A percentile compares a stretch with the other conserved stretches of the same genome.
These are phyloP conservation scores for Artemisia annua DNA, from an alignment of 129 eudicot genomes.

Conservation along the genomic window DNA sequence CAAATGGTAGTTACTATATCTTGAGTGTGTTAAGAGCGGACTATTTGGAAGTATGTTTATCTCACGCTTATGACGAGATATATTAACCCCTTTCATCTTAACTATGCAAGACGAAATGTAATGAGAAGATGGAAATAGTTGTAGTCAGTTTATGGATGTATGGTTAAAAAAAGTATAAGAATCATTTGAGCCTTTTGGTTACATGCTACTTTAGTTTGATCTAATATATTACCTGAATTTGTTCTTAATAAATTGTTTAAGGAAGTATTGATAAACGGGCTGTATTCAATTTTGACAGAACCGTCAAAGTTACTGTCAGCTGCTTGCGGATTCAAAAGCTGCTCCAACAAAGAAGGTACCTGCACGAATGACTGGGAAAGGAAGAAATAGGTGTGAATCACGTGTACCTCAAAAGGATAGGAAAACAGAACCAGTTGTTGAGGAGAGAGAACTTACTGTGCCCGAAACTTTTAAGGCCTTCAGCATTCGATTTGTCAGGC, in stretches of 20 bases:
- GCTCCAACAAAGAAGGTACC: conserved; percentile 49
- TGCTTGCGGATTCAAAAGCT: conserved; percentile 65
- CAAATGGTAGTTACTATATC: too few relatives aligned
- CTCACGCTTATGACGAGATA: too few relatives aligned
- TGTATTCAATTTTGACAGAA: conserved; percentile 51
- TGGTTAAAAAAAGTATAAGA: too few relatives aligned
- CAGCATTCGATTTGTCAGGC: conserved; percentile 63
- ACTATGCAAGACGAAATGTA: too few relatives aligned
- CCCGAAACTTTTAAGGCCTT: conserved; percentile 62
- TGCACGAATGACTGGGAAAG: conserved; percentile 57
- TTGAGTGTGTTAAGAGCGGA: too few relatives aligned
- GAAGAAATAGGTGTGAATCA: conserved; percentile 67
- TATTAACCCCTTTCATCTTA: too few relatives aligned
- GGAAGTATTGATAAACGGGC: too few relatives aligned
- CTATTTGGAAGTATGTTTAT: too few relatives aligned
- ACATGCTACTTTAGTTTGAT: too few relatives aligned
- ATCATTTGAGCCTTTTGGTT: too few relatives aligned
- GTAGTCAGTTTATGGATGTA: too few relatives aligned
- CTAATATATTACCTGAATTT: neutral
- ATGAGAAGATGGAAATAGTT: too few relatives aligned
- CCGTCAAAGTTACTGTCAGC: conserved; percentile 76
- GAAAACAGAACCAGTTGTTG: conserved; percentile 40
- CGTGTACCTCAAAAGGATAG: conserved; percentile 52
- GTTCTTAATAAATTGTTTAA: neutral
- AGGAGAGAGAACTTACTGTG: conserved; percentile 44